Conservation (phyloP, 345 rosid species). For the Populus euphratica region DNA sequence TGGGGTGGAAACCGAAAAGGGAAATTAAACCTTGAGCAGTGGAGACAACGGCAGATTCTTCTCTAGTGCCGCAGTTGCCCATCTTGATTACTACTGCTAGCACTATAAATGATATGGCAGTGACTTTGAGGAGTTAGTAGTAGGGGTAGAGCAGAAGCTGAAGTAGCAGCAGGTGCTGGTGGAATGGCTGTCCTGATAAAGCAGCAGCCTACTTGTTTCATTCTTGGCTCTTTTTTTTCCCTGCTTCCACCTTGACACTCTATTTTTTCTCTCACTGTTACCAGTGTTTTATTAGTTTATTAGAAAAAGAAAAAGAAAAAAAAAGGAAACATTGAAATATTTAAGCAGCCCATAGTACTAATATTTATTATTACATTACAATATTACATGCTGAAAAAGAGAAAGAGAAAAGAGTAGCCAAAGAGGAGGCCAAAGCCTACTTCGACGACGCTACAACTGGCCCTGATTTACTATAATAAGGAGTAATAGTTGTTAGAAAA, state of each 20-base stretch:
- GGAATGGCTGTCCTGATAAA: slow-evolving; percentile 10
- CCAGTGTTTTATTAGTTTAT: background rate
- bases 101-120: background rate
- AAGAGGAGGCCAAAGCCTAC: too few species aligned
- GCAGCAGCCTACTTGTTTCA: slow-evolving; percentile 18
- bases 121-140: slow-evolving; percentile 1
- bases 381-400: background rate
- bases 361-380: too few species aligned
- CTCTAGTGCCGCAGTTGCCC: slow-evolving; percentile 98
- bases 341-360: background rate
- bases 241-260: background rate
- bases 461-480: background rate
- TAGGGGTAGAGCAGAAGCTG: background rate
- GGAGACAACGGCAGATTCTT: slow-evolving; percentile 82
- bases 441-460: background rate
- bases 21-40: slow-evolving; percentile 61
- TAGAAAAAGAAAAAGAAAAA: too few species aligned
- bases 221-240: slow-evolving; percentile 1
- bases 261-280: background rate
- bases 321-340: background rate
- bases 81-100: slow-evolving; percentile 22
- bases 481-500: background rate
- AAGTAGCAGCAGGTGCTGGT: background rate
- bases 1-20: slow-evolving; percentile 6
- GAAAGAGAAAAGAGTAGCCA: too few species aligned